Conservation (phyloP, 2,329 filamentous ascomycete species). For the Ophiostoma novo-ulmi region DNA sequence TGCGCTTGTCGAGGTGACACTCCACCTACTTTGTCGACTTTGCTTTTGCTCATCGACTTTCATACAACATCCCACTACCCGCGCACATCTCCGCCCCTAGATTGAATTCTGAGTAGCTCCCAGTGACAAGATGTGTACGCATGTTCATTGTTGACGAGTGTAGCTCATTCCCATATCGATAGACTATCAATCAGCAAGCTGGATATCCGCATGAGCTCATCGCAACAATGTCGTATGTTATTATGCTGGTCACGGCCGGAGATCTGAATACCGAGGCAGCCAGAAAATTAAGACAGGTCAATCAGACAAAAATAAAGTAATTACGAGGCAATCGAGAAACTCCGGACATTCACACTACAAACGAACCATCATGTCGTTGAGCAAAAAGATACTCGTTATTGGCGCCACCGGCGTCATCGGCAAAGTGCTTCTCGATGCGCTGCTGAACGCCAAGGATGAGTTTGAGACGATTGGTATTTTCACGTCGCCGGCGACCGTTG, state of each 20-base stretch:
- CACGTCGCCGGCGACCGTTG: slow-evolving; percentile 36
- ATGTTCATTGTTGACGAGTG: neutral
- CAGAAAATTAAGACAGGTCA: neutral
- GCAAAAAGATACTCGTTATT: slow-evolving; percentile 32
- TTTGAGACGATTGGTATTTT: slow-evolving; percentile 43
- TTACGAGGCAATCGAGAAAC: neutral
- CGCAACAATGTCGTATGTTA: neutral
- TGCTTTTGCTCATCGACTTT: neutral
- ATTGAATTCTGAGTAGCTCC: neutral
- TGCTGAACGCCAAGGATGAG: slow-evolving; percentile 33
- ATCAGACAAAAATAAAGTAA: neutral
- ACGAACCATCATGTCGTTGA: neutral
- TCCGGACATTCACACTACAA: neutral
- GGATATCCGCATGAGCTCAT: neutral
- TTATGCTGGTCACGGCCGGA: neutral
- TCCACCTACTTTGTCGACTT: neutral
- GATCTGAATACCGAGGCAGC: neutral
- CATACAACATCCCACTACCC: slow-evolving; percentile 1
- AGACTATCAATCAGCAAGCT: neutral
- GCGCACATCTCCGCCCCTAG: neutral
- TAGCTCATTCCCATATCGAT: neutral
- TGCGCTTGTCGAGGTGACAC: slow-evolving; percentile 1
- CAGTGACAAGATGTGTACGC: neutral
- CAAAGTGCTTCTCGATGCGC: slow-evolving; percentile 34
- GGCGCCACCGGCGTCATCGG: slow-evolving; percentile 36